A percentile compares a stretch with the other conserved stretches of the same genome.
Conservation (phyloP, 192 early-diverging fungal species). For the Umbelopsis sp. region DNA sequence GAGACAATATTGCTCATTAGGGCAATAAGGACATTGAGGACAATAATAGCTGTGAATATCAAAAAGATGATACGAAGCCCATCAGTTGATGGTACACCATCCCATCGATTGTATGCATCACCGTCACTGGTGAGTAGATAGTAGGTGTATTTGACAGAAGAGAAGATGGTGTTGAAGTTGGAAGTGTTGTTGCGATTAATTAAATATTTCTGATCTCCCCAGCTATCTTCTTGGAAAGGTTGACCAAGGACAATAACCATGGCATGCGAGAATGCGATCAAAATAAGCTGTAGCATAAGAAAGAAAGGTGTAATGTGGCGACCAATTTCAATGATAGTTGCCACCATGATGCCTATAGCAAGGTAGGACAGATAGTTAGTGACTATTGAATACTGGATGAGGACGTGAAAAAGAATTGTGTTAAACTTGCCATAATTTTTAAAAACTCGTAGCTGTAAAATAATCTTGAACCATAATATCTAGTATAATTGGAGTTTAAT, state of each 20-base stretch:
- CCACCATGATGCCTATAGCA: neutral
- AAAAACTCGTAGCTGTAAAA: neutral
- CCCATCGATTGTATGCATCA: constrained; percentile 3
- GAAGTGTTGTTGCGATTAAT: neutral
- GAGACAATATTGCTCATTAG: constrained; percentile 13
- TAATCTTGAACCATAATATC: constrained; percentile 5
- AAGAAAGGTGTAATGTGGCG: neutral
- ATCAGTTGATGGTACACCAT: constrained; percentile 1
- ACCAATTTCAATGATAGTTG: neutral
- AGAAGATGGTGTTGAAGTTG: neutral
- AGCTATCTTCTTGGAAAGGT: neutral
- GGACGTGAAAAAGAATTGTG: neutral
- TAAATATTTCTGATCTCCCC: neutral
- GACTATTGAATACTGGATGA: neutral
- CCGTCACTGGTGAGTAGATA: neutral
- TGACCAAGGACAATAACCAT: neutral
- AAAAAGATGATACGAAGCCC: neutral
- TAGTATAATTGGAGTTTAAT: neutral
- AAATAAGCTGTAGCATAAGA: neutral
- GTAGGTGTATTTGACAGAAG: constrained; percentile 1
- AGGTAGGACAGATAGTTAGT: neutral
- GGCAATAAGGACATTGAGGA: constrained; percentile 7
- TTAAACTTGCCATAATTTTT: neutral
- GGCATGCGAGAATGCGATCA: constrained; percentile 2
- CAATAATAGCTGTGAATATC: constrained; percentile 8